Evolutionary conservation across 805 yeast species (phyloP), one percentile per base, ranked within the genome.

Genomic region (Myxozyma nipponensis): DNA sequence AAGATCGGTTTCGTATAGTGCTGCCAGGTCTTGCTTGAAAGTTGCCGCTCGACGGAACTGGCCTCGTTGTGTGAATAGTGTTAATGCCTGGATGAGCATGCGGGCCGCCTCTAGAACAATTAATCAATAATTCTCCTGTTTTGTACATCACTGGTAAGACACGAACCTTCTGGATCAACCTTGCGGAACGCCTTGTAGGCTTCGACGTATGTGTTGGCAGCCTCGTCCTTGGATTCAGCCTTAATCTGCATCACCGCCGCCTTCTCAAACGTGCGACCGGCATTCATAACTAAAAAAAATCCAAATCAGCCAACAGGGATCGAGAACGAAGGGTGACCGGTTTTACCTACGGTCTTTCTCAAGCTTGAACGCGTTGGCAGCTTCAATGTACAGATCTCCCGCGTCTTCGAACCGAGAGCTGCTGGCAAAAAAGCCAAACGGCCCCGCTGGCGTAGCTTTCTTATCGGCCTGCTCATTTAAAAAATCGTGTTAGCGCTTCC

Each of bases 41-140:
- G 88, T 88, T 10, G 98, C 98, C 22, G 95, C 96, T 67, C 98
- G 77, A 66, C 98, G 81, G 71, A 93, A 93, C 67, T 91, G 96
- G 10, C 99, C 99, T 60, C 86, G 81, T 56, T 81, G 76, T 1
- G 95, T 88, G 68, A 90, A 91, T 64, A 87, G 76, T 56, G 80
- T 83, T 53, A 91, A 82, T 0, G 98, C 96, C 60, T 77, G 77
- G 50, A 78, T 77, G 56, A 93, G 73, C 3, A 87, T 81, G 46
- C 83, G 77, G 3, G 89, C 95, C 6, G 95, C 95, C 46, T 80
- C 85, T 50, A 24, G 17, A 35, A 35, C 9, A 5, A 35, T 13
- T 35, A 35, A 7, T 6, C 38, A 17, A n/a, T 35, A 35, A 10
- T 10, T 5, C 21, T n/a, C 45, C 7, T 28, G 32, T 28, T 13